These are phyloP conservation scores for Ogataea ramenticola DNA, from an alignment of 805 yeast genomes.

Conservation along the genomic window DNA sequence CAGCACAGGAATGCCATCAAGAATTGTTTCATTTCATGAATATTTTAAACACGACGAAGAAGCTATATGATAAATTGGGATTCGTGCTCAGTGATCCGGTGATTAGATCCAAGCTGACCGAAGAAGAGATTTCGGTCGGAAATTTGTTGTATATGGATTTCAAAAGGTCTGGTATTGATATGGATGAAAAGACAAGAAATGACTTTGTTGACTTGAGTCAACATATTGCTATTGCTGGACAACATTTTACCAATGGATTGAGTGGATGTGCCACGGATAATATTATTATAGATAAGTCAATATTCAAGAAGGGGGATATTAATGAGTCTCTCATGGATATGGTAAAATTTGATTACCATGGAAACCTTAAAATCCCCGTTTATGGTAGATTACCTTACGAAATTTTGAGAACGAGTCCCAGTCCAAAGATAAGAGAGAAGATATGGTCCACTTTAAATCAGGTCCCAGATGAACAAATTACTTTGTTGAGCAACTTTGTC, in stretches of 20 bases:
- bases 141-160: slow-evolving; percentile 75
- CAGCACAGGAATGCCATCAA: slow-evolving; percentile 86
- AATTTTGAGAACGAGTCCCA: slow-evolving; percentile 51
- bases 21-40: slow-evolving; percentile 92
- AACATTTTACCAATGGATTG: slow-evolving; percentile 57
- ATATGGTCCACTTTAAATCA: slow-evolving; percentile 74
- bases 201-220: slow-evolving; percentile 75
- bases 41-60: slow-evolving; percentile 75
- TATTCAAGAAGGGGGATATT: slow-evolving; percentile 23
- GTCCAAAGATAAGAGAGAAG: slow-evolving; percentile 49
- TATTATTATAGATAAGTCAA: slow-evolving; percentile 20
- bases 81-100: slow-evolving; percentile 40
- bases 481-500: slow-evolving; percentile 49
- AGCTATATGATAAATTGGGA: slow-evolving; percentile 53
- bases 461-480: slow-evolving; percentile 56
- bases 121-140: slow-evolving; percentile 82
- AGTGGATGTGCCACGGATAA: slow-evolving; percentile 19
- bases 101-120: slow-evolving; percentile 33
- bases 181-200: slow-evolving; percentile 56
- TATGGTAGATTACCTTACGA: slow-evolving; percentile 60
- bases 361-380: slow-evolving; percentile 44
- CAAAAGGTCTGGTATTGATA: slow-evolving; percentile 81
- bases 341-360: slow-evolving; percentile 26
- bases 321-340: slow-evolving; percentile 10
- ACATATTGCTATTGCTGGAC: slow-evolving; percentile 73